Percentiles rank a stretch among this genome's conserved stretches.
Conservation (phyloP, 345 rosid genomes). For the Arabidopsis suecica region DNA sequence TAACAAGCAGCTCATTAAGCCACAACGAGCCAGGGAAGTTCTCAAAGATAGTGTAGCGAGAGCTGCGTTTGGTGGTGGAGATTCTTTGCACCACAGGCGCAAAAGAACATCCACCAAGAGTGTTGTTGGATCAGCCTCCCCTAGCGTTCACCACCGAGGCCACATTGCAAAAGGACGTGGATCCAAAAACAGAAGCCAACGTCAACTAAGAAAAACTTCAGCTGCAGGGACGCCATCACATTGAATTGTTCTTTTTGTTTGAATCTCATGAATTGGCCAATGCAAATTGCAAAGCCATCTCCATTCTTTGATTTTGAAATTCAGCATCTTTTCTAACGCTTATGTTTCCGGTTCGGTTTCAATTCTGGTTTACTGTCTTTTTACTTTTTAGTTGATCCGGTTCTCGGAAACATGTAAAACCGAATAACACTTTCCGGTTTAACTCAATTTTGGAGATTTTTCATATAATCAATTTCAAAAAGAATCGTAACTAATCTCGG, state of each 20-base stretch:
- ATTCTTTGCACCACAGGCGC: slow-evolving; percentile 35
- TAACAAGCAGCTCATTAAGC: slow-evolving; percentile 84
- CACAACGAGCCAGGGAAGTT: slow-evolving; percentile 72
- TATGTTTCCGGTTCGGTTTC: not conserved
- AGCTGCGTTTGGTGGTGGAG: slow-evolving; percentile 69
- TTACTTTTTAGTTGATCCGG: not conserved
- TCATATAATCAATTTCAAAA: too few species aligned
- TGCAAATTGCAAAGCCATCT: not conserved
- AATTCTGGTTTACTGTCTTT: not conserved
- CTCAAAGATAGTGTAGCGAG: slow-evolving; percentile 75
- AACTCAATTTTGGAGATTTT: not conserved
- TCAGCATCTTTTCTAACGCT: not conserved
- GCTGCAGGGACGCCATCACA: slow-evolving; percentile 21
- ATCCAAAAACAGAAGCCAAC: slow-evolving; percentile 50
- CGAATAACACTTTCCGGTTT: not conserved
- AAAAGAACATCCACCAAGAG: slow-evolving; percentile 40
- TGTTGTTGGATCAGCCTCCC: slow-evolving; percentile 38
- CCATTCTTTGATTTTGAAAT: not conserved
- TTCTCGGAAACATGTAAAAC: not conserved
- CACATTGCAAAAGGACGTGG: slow-evolving; percentile 28
- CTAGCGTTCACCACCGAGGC: slow-evolving; percentile 43
- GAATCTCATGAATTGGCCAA: slow-evolving; percentile 8
- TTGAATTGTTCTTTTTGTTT: not conserved
- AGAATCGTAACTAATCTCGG: too few species aligned
- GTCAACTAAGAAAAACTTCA: slow-evolving; percentile 42